Evolutionary conservation across 441 rosid genomes (phyloP), one percentile per base, ranked within the genome.

Genomic region (Pelargonium australe): DNA sequence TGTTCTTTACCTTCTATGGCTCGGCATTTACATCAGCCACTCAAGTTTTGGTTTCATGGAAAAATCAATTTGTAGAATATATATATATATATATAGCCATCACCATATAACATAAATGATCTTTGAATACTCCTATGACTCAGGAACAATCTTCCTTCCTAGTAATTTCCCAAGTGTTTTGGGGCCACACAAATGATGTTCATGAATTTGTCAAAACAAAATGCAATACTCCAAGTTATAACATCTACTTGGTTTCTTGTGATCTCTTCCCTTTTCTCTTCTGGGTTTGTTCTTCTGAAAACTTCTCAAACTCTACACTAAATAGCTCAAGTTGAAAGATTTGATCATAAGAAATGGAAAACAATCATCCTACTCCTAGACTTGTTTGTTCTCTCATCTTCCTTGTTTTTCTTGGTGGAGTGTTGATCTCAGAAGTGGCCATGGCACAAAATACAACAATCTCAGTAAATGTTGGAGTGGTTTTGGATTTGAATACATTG

Each of bases 391-490:
- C 16, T 41, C 5, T 53, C 1, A 4, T 43, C 12, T 17, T 45
- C 7, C 0, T 47, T 8, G 6, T 70, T 2, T 19, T 20, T n/a
- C 1, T 68, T 17, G 0, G 49, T 16, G 0, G 20, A 8, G 14
- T 53, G 58, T 62, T 41, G 31, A 20, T 11, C 69, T 64, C 31
- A 40, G 19, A 64, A 20, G 51, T 44, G 55, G 78, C 43, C 34
- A 51, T 11, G 40, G 72, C 76, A 0, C 49, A 77, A 40, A 75
- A 28, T 57, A 65, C 68, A 37, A 72, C 67, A 43, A 64, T 65
- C 10, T 73, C 72, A 0, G 89, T 88, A n/a, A 80, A 88, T 2
- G 84, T 85, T 45, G 96, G 94, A 0, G 83, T 84, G 66, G 78
- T 84, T 77, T 77, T 85, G 12, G 86, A 90, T 77, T n/a, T 76